Percentiles rank a stretch among this genome's conserved stretches.
Evolutionary conservation across 2,329 filamentous ascomycete species (phyloP).

Genomic region (Ophidiomyces ophidiicola): DNA sequence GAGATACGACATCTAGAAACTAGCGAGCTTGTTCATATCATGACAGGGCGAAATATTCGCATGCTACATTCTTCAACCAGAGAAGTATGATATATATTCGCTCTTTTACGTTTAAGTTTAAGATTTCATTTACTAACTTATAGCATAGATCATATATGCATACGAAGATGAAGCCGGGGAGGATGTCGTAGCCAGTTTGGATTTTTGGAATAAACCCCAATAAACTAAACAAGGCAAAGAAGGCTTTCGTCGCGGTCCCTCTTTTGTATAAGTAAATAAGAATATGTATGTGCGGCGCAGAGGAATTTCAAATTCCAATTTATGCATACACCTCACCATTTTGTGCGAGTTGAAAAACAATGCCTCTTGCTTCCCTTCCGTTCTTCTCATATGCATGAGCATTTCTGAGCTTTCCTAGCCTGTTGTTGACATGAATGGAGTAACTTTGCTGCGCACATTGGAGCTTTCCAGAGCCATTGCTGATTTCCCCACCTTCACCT

Average conservation of each 20-base stretch:
- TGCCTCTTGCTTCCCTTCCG: too few relatives aligned
- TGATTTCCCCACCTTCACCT: too few relatives aligned
- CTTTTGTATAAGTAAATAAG: constrained; percentile 1
- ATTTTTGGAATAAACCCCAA: constrained; percentile 69
- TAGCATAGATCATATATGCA: constrained; percentile 74
- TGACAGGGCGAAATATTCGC: constrained; percentile 89
- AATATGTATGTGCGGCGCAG: too few relatives aligned
- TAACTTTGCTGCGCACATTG: too few relatives aligned
- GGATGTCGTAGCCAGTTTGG: constrained; percentile 84
- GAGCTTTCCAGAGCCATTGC: too few relatives aligned
- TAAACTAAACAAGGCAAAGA: constrained; percentile 6
- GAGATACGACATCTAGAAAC: constrained; percentile 93
- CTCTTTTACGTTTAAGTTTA: not conserved
- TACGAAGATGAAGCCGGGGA: constrained; percentile 93
- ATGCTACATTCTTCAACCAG: constrained; percentile 96
- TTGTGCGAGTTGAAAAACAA: too few relatives aligned
- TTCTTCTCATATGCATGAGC: too few relatives aligned
- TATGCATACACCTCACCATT: too few relatives aligned
- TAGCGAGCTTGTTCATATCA: constrained; percentile 79
- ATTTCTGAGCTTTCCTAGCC: too few relatives aligned
- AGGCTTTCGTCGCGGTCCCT: constrained; percentile 1
- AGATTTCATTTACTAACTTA: constrained; percentile 20
- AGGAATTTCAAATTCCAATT: too few relatives aligned
- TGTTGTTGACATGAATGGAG: too few relatives aligned
- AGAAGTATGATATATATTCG: constrained; percentile 53